Evolutionary conservation across 2,329 filamentous ascomycete genomes (phyloP), one percentile per base, ranked within the genome.

Genomic region (Pseudonectria foliicola): DNA sequence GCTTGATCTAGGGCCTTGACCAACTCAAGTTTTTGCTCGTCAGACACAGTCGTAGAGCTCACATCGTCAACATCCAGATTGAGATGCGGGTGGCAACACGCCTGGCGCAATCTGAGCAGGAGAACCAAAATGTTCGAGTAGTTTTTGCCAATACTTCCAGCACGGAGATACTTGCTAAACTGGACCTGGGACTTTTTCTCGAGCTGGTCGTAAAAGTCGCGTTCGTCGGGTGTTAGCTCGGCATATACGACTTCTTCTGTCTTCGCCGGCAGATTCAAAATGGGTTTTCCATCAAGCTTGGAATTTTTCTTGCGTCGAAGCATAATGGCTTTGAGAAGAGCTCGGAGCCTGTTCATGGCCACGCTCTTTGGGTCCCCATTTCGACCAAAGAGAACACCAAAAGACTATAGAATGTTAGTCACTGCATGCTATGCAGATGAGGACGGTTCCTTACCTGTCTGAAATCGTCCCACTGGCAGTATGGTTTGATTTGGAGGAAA

Each of bases 111-210:
- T 14, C 89, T 80, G 7, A 95, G 73, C 6, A 95, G 68, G 13
- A 95, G 68, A 7, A 93, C 82, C 14, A 95, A 67, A 28, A 94
- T 80, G 45, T 82, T 82, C 7, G 82, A 82, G 54, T 95, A 95
- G 38, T 55, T 70, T 67, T 58, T 70, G 69, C 70, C 80, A 61
- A 92, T 68, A 1, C 78, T 81, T 4, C 77, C 77, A 13, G 72
- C 70, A 16, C 76, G 73, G 13, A 93, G 66, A 47, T 87, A 92
- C 48, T 75, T 84, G 64, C 85, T 90, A 67, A 93, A 85, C 29
- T 76, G 68, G 3, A 85, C 62, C 43, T 80, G 76, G 0, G 83
- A 78, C 39, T 77, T 71, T 13, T 62, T 65, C 55, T 89, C 83
- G 33, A 93, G 70, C 29, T 80, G 79, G 10, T 82, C 73, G 55